Evolutionary conservation across 192 early-diverging fungal genomes (phyloP).

Genomic region (Glomus cerebriforme): DNA sequence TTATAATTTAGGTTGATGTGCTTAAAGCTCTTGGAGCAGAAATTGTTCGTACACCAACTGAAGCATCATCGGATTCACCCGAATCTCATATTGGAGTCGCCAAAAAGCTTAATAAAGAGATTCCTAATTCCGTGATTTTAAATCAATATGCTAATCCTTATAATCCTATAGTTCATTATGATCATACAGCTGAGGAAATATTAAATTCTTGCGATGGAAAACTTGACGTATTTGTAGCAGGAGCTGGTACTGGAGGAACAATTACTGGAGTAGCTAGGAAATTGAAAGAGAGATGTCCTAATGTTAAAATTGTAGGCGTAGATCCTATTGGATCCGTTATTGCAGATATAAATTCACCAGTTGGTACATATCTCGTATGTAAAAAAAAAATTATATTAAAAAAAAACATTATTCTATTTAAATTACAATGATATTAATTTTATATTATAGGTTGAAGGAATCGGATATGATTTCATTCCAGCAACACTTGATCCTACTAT

Average conservation of each 20-base stretch:
- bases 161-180: conserved; percentile 98
- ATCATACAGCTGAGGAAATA: conserved; percentile 88
- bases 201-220: conserved; percentile 79
- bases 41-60: conserved; percentile 97
- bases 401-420: neutral
- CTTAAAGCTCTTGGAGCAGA: conserved; percentile 97
- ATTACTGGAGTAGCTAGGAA: conserved; percentile 92
- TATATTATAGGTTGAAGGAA: conserved; percentile 90
- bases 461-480: conserved; percentile 99
- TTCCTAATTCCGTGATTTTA: conserved; percentile 94
- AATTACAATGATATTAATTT: neutral
- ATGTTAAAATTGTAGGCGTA: conserved; percentile 86
- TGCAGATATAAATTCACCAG: conserved; percentile 56
- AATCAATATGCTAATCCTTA: conserved; percentile 97
- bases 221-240: conserved; percentile 94
- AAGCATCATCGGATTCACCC: conserved; percentile 98
- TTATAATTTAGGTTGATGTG: conserved; percentile 72
- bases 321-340: conserved; percentile 96
- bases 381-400: neutral
- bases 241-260: conserved; percentile 97
- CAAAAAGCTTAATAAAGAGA: conserved; percentile 89
- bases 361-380: conserved; percentile 9
- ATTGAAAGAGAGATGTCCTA: conserved; percentile 93
- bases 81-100: conserved; percentile 99
- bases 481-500: conserved; percentile 81